Base-by-base conservation (phyloP, 129 eudicot species). In the Lactuca sativa region DNA sequence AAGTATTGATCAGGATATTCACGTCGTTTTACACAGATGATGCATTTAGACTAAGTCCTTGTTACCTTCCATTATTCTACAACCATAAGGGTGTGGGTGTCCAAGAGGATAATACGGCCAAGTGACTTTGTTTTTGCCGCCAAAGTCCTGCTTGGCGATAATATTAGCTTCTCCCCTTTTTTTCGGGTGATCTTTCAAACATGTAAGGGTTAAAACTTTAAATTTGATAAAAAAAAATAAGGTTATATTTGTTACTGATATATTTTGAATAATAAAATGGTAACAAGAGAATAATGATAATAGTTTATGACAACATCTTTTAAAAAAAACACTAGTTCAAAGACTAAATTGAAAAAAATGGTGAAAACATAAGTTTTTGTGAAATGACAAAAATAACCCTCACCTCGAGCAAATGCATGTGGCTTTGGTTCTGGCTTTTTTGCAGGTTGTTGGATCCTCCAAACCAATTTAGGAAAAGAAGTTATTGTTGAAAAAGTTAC, bases 41-140 rank as follows among this genome's bases (percentile, higher is more conserved):
- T 4, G 5, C 37, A 34, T 34, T 34, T 34, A 34, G 5, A 3
- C 4, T 4, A 34, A 34, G 37, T 34, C 37, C 37, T 34, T 34
- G 43, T 5, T 81, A 93, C 98, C 98, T 93, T 93, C 95, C 97
- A 89, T 70, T 89, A 68, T 17, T 97, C 97, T 70, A 93, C 98
- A 11, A 90, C 98, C 11, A 93, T 95, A 75, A 90, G 97, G 47
- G 98, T 95, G 60, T 86, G 96, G 40, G 98, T 93, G 84, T 89
- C 97, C 74, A 93, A 72, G 8, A 93, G 90, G 81, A 93, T 79
- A 48, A 93, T 87, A 63, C 98, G 96, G 38, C 98, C 97, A 52
- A 89, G 95, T 66, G 98, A 93, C 74, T 93, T 97, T 8, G 97
- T 85, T 77, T 89, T 93, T 71, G 98, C 98, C 12, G 98, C 98